These are phyloP conservation scores for Salvia miltiorrhiza DNA, from an alignment of 257 asterid genomes.

Conservation along the genomic window DNA sequence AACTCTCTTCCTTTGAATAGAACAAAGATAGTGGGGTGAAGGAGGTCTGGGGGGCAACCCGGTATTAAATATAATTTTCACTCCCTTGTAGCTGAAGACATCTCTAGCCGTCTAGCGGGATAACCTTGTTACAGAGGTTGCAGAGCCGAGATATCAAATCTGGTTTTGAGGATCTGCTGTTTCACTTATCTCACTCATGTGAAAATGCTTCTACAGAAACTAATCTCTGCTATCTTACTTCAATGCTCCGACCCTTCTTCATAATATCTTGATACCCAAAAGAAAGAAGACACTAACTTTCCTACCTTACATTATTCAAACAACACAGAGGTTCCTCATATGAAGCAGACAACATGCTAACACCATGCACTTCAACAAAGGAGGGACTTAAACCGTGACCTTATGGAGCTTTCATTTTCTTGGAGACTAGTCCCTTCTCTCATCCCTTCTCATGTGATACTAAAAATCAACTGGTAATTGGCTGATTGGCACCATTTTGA, in stretches of 20 bases:
- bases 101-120: neutral
- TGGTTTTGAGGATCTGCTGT: neutral
- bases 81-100: neutral
- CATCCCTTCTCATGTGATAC: neutral
- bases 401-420: neutral
- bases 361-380: neutral
- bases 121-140: neutral
- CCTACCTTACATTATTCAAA: neutral
- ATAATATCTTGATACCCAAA: neutral
- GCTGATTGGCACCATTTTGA: neutral
- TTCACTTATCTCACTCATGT: neutral
- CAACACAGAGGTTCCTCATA: neutral
- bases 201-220: neutral
- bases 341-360: neutral
- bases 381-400: neutral
- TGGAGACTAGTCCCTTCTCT: neutral
- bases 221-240: neutral
- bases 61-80: neutral
- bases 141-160: neutral
- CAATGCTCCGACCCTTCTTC: neutral
- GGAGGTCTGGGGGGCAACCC: neutral
- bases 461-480: neutral
- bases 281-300: neutral
- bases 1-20: neutral
- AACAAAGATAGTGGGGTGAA: neutral